These are phyloP conservation scores for Rhodofomes roseus DNA, from an alignment of 1,284 basidiomycete genomes.

Conservation along the genomic window DNA sequence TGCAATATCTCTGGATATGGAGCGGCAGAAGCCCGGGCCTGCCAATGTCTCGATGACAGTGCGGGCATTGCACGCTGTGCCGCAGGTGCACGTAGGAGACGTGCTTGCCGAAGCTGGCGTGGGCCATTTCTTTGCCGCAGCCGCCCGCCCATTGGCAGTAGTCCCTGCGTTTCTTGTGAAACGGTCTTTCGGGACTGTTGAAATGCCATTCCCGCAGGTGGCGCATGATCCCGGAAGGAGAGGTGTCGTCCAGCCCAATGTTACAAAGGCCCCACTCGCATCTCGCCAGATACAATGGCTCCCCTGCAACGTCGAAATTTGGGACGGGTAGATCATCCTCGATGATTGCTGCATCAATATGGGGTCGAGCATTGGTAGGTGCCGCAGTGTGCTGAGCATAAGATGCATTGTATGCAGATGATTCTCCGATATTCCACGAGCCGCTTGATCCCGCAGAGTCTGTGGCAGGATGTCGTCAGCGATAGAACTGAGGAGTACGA, in stretches of 20 bases:
- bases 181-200: not conserved
- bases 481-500: too few relatives aligned
- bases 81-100: constrained; percentile 7
- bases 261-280: not conserved
- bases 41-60: constrained; percentile 6
- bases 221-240: constrained; percentile 7
- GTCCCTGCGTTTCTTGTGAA: constrained; percentile 2
- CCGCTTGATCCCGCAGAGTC: not conserved
- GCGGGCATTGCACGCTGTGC: constrained; percentile 1
- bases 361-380: not conserved
- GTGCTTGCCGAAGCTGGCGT: constrained; percentile 11
- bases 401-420: not conserved
- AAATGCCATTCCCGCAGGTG: constrained; percentile 8
- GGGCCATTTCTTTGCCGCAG: constrained; percentile 9
- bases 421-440: not conserved
- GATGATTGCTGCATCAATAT: not conserved
- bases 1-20: constrained; percentile 4
- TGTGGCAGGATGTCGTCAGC: not conserved
- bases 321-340: not conserved
- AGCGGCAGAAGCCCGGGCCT: constrained; percentile 3
- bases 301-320: not conserved
- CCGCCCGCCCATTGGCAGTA: constrained; percentile 4
- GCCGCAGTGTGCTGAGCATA: not conserved
- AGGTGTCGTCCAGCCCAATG: constrained; percentile 7
- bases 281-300: not conserved